Percentiles rank a stretch among this genome's conserved stretches.
These are phyloP conservation scores for Dalechampia spathulata DNA, from an alignment of 441 rosid genomes.

Conservation along the genomic window DNA sequence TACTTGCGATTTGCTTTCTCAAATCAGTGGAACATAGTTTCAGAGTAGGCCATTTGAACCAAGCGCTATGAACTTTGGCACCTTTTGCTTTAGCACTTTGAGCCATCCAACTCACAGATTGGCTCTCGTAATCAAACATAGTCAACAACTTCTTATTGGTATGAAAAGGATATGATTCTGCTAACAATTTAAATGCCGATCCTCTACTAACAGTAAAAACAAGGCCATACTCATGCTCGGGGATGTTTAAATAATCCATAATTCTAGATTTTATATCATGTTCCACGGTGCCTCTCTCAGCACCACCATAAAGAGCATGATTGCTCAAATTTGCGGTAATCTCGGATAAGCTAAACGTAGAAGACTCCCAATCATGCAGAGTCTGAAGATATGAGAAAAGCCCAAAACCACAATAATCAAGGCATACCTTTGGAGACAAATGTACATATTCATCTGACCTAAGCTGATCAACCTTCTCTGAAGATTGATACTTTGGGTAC, in stretches of 20 bases:
- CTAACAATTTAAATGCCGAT: slow-evolving; percentile 81
- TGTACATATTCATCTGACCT: slow-evolving; percentile 78
- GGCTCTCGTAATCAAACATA: slow-evolving; percentile 96
- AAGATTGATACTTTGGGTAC: slow-evolving; percentile 82
- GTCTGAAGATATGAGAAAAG: slow-evolving; percentile 87
- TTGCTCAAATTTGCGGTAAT: slow-evolving; percentile 94
- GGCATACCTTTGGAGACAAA: slow-evolving; percentile 91
- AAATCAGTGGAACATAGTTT: slow-evolving; percentile 92
- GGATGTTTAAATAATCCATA: slow-evolving; percentile 93
- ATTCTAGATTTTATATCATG: slow-evolving; percentile 83
- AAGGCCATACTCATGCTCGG: slow-evolving; percentile 94
- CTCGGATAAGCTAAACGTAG: slow-evolving; percentile 90
- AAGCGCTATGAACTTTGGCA: slow-evolving; percentile 72
- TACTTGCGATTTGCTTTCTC: slow-evolving; percentile 72
- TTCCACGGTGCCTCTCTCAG: slow-evolving; percentile 86
- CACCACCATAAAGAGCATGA: slow-evolving; percentile 93
- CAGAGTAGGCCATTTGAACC: slow-evolving; percentile 97
- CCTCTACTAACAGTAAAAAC: slow-evolving; percentile 97
- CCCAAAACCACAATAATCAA: slow-evolving; percentile 96
- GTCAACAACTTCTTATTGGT: slow-evolving; percentile 79
- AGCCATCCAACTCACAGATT: slow-evolving; percentile 94
- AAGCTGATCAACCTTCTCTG: slow-evolving; percentile 73
- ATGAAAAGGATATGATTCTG: slow-evolving; percentile 88
- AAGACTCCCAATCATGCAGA: slow-evolving; percentile 87
- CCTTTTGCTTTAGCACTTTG: slow-evolving; percentile 91